Conservation (phyloP, 2,329 filamentous ascomycete genomes). For the Exophiala alcalophila region DNA sequence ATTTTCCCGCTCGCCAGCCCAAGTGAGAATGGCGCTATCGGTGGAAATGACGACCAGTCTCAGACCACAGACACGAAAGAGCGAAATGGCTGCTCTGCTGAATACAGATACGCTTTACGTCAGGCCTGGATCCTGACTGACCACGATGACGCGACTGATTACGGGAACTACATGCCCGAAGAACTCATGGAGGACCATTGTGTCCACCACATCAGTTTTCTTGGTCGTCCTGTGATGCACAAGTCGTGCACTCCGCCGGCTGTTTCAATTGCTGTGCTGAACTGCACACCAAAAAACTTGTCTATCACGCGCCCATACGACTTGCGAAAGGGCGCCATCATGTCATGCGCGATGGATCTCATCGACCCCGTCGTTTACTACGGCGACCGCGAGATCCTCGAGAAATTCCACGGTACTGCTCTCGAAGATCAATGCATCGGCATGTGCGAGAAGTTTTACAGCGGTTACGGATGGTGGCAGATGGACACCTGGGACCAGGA, state of each 20-base stretch:
- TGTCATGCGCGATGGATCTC: slow-evolving; percentile 11
- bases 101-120: no score
- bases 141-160: no score
- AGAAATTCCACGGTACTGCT: slow-evolving; percentile 6
- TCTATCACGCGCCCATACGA: slow-evolving; percentile 7
- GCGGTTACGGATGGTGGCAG: slow-evolving; percentile 9
- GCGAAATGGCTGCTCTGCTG: not conserved
- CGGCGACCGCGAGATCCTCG: slow-evolving; percentile 11
- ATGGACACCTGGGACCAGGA: slow-evolving; percentile 6
- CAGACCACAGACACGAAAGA: not conserved
- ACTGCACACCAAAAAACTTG: slow-evolving; percentile 12
- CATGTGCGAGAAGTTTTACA: slow-evolving; percentile 13
- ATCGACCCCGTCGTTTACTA: slow-evolving; percentile 20
- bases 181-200: slow-evolving; percentile 5
- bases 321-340: slow-evolving; percentile 7
- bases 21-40: no score
- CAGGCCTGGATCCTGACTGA: no score
- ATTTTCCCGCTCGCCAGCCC: no score
- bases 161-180: not conserved
- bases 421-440: slow-evolving; percentile 22
- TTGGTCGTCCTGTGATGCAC: slow-evolving; percentile 10
- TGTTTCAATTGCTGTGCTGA: slow-evolving; percentile 20
- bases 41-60: no score
- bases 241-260: slow-evolving; percentile 21
- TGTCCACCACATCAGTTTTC: slow-evolving; percentile 24